These are phyloP conservation scores for Holtermanniella nyarrowii DNA, from an alignment of 768 basidiomycete genomes.

Conservation along the genomic window DNA sequence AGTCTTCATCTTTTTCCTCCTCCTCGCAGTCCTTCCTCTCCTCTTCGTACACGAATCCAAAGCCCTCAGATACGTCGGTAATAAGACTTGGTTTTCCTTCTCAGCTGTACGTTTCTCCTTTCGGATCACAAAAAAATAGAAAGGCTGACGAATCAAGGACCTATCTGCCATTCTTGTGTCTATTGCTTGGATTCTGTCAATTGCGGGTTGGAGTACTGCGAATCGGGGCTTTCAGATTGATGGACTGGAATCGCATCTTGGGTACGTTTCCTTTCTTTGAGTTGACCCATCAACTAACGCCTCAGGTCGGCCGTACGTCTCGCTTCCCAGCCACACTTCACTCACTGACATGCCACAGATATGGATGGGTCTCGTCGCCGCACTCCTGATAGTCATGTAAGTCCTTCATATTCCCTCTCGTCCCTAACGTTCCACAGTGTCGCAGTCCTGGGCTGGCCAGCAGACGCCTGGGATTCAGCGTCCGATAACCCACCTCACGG, in stretches of 20 bases:
- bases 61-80: constrained; percentile 34
- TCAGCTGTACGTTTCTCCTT: constrained; percentile 11
- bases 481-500: constrained; percentile 3
- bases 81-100: constrained; percentile 32
- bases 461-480: constrained; percentile 25
- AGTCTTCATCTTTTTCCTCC: constrained; percentile 36
- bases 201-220: constrained; percentile 38
- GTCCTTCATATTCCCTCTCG: constrained; percentile 3
- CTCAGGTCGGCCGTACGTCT: too few relatives aligned
- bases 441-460: constrained; percentile 31
- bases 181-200: constrained; percentile 30
- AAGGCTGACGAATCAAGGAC: constrained; percentile 7
- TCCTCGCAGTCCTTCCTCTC: constrained; percentile 35
- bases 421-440: constrained; percentile 12
- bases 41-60: constrained; percentile 36
- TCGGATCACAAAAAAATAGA: not conserved
- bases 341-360: constrained; percentile 17
- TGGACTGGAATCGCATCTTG: constrained; percentile 18
- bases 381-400: constrained; percentile 29
- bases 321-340: too few relatives aligned
- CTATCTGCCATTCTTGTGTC: constrained; percentile 20
- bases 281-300: too few relatives aligned
- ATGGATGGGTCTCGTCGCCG: constrained; percentile 37
- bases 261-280: too few relatives aligned
- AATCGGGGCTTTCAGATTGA: constrained; percentile 24